Conservation (phyloP, 2,329 filamentous ascomycete genomes). For the Amauroascus verrucosus region DNA sequence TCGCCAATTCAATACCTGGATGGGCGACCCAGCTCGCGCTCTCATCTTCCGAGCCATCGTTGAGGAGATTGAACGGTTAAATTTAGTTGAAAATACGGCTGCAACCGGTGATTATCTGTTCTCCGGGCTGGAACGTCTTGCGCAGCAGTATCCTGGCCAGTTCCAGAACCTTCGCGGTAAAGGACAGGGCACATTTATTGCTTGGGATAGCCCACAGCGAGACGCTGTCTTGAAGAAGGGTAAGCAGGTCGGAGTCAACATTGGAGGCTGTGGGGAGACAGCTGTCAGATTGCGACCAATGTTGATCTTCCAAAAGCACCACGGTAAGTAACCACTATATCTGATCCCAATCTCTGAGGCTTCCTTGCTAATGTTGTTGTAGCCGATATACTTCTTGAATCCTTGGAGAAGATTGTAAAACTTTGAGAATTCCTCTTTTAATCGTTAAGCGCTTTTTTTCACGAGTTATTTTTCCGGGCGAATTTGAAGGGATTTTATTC, state of each 20-base stretch:
- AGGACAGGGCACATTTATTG: constrained; percentile 83
- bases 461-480: background rate
- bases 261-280: constrained; percentile 66
- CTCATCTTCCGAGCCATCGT: constrained; percentile 80
- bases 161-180: constrained; percentile 79
- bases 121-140: constrained; percentile 56
- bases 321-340: constrained; percentile 44
- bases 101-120: constrained; percentile 70
- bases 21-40: constrained; percentile 79
- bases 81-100: constrained; percentile 71
- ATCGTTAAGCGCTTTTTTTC: background rate
- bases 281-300: constrained; percentile 78
- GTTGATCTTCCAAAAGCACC: constrained; percentile 84
- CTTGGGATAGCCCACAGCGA: constrained; percentile 72
- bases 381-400: constrained; percentile 68
- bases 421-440: constrained; percentile 21
- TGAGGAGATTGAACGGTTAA: constrained; percentile 63
- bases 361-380: constrained; percentile 13
- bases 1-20: constrained; percentile 96
- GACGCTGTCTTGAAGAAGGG: constrained; percentile 70
- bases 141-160: constrained; percentile 60
- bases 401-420: constrained; percentile 62
- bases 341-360: background rate
- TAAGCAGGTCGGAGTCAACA: constrained; percentile 74
- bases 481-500: background rate